Percentiles rank a stretch among this genome's conserved stretches.
These are phyloP conservation scores for Phlebopus sp. DNA, from an alignment of 1,284 basidiomycete species.

Conservation along the genomic window DNA sequence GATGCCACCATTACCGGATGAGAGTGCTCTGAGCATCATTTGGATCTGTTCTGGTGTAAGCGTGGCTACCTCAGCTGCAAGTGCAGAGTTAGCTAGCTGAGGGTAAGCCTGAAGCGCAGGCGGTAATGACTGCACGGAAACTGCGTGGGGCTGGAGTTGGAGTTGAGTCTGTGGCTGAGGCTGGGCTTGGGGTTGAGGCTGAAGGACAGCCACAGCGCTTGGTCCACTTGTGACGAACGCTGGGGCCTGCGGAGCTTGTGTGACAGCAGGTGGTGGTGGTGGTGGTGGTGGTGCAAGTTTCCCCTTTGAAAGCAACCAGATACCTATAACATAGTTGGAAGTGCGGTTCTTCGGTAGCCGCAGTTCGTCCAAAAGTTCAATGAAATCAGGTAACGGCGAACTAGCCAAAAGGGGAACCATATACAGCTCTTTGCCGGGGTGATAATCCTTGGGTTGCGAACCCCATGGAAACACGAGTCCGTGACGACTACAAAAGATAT, in stretches of 20 bases:
- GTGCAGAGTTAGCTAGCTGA: conserved; percentile 32
- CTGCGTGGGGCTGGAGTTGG: not conserved
- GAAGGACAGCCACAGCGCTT: conserved; percentile 1
- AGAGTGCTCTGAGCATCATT: conserved; percentile 48
- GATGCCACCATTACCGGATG: conserved; percentile 28
- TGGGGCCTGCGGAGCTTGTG: conserved; percentile 15
- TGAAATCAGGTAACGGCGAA: conserved; percentile 77
- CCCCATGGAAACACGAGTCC: conserved; percentile 87
- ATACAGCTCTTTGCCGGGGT: conserved; percentile 85
- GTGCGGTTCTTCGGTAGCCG: conserved; percentile 62
- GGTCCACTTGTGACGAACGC: not conserved
- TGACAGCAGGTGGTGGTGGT: conserved; percentile 30
- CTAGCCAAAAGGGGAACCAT: conserved; percentile 75
- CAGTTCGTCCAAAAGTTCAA: conserved; percentile 83
- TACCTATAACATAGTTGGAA: conserved; percentile 70
- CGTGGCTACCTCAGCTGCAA: conserved; percentile 45
- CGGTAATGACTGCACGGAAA: conserved; percentile 14
- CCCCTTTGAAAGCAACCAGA: conserved; percentile 80
- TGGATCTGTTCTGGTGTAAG: conserved; percentile 64
- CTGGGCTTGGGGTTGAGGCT: conserved; percentile 6
- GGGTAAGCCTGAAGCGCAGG: conserved; percentile 32
- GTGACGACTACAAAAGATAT: conserved; percentile 62
- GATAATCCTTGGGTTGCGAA: conserved; percentile 62
- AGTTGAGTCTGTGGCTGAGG: not conserved
- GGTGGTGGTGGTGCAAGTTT: conserved; percentile 59